phyloP scores from a whole-genome alignment of 192 early-diverging fungal species.

The Phycomyces nitens region DNA sequence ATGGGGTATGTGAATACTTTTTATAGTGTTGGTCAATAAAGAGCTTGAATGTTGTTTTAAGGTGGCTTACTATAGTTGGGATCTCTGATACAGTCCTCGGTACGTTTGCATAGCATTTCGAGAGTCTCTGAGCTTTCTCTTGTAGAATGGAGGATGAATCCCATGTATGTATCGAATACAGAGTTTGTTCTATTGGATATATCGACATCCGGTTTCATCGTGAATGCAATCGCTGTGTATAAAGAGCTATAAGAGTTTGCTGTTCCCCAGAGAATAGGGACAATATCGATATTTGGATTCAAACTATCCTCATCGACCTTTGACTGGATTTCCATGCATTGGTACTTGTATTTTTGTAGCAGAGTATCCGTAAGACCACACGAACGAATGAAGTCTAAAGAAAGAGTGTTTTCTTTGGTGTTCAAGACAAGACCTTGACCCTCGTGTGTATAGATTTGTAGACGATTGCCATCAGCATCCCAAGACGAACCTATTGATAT shows the following conservation, averaged over 20 bases:
- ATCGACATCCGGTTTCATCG: slow-evolving; percentile 8
- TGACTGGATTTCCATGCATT: slow-evolving; percentile 14
- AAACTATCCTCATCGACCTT: slow-evolving; percentile 9
- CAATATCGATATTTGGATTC: background rate
- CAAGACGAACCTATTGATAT: background rate
- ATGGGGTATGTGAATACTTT: slow-evolving; percentile 12
- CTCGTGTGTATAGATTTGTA: slow-evolving; percentile 3
- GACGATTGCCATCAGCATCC: background rate
- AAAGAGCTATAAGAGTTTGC: background rate
- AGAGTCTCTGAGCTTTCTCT: background rate
- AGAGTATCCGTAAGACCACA: background rate
- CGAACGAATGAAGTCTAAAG: background rate
- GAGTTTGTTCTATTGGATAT: slow-evolving; percentile 2
- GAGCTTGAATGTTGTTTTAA: background rate
- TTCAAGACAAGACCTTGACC: slow-evolving; percentile 6
- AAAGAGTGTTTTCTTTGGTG: background rate
- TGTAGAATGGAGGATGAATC: background rate
- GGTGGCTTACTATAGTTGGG: slow-evolving; percentile 8
- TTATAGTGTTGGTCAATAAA: background rate
- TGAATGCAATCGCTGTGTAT: slow-evolving; percentile 2
- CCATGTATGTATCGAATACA: background rate
- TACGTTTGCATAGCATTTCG: background rate
- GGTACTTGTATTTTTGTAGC: slow-evolving; percentile 5
- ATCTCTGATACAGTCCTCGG: slow-evolving; percentile 5
- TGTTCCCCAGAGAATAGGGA: slow-evolving; percentile 5